Evolutionary conservation across 2,329 filamentous ascomycete genomes (phyloP).

Genomic region (Tolypocladium amazonense): DNA sequence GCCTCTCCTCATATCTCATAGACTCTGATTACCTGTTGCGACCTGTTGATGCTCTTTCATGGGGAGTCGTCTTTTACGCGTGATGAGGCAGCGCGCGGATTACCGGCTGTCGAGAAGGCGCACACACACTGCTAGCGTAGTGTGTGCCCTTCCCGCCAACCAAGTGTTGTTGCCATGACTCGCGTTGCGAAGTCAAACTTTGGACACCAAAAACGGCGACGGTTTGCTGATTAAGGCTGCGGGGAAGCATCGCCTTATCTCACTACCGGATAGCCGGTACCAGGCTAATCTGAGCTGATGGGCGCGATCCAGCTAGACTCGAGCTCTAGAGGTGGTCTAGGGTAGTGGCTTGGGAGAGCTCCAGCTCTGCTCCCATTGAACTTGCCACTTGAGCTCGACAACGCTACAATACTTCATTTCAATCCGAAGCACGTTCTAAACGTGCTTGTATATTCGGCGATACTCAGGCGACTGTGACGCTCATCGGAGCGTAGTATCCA

Average conservation of each 20-base stretch:
- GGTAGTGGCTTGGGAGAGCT: too few species aligned
- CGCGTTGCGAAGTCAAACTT: neutral
- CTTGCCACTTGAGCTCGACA: neutral
- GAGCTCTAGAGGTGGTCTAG: too few species aligned
- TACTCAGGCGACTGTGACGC: neutral
- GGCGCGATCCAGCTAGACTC: too few species aligned
- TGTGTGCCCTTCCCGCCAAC: neutral
- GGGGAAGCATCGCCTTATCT: too few species aligned
- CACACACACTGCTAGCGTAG: neutral
- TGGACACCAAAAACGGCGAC: neutral
- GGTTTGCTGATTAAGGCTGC: neutral
- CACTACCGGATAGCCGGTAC: neutral
- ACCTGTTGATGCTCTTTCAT: neutral
- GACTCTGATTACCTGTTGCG: neutral
- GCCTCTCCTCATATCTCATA: neutral
- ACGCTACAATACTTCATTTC: neutral
- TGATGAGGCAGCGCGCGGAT: too few species aligned
- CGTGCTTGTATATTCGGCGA: neutral
- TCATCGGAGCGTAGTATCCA: neutral
- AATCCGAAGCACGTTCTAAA: neutral
- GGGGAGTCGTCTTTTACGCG: neutral
- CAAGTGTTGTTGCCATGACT: neutral
- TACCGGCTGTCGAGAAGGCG: too few species aligned
- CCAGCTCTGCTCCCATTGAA: neutral
- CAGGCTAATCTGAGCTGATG: neutral